Percentiles rank a stretch among this genome's conserved stretches.
phyloP scores from a whole-genome alignment of 768 basidiomycete genomes.

The Baorangia bicolor region DNA sequence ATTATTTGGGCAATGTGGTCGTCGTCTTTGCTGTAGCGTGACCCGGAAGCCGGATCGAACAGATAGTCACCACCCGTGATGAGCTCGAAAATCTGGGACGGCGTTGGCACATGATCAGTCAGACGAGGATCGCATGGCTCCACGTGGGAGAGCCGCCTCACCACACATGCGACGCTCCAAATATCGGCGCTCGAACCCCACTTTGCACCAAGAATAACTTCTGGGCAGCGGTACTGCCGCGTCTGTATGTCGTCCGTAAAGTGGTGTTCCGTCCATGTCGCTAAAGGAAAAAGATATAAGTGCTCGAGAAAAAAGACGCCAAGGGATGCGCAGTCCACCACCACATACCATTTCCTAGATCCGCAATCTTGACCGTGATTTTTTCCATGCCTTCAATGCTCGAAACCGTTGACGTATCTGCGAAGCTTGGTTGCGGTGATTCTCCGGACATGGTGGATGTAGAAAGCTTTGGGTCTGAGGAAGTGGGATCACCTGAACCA shows the following conservation, averaged over 20 bases:
- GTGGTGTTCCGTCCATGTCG: conserved; percentile 91
- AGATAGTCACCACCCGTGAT: conserved; percentile 97
- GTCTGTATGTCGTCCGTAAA: conserved; percentile 99
- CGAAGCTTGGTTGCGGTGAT: conserved; percentile 28
- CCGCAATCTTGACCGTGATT: conserved; percentile 98
- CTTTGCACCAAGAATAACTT: conserved; percentile 93
- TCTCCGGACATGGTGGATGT: conserved; percentile 30
- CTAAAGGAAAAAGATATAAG: conserved; percentile 28
- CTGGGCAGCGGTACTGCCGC: conserved; percentile 94
- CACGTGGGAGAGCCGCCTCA: conserved; percentile 39
- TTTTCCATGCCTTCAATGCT: conserved; percentile 48
- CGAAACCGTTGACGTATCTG: conserved; percentile 26
- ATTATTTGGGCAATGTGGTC: conserved; percentile 98
- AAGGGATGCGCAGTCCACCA: background rate
- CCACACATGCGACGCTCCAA: conserved; percentile 95
- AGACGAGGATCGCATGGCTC: background rate
- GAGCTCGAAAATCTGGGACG: conserved; percentile 84
- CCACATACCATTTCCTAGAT: conserved; percentile 86
- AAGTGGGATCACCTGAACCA: conserved; percentile 17
- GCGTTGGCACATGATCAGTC: background rate
- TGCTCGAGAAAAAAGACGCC: background rate
- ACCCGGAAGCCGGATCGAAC: conserved; percentile 94
- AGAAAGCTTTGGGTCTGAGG: conserved; percentile 24
- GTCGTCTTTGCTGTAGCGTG: conserved; percentile 94
- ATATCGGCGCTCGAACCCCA: conserved; percentile 96